A percentile compares a stretch with the other conserved stretches of the same genome.
These are phyloP conservation scores for Vigna mungo DNA, from an alignment of 306 rosid genomes.

Conservation along the genomic window DNA sequence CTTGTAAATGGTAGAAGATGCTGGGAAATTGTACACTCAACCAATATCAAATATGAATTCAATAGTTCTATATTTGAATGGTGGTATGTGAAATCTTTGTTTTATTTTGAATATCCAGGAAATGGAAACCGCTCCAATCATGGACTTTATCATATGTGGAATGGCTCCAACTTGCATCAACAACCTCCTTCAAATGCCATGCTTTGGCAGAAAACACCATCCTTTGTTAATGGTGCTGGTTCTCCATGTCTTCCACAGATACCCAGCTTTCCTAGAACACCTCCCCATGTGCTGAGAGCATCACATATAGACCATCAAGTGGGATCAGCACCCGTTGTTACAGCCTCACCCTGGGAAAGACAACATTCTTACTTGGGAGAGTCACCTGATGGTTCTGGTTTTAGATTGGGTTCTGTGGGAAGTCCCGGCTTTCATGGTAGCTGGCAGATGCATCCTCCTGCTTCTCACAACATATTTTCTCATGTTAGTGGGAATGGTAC, in stretches of 20 bases:
- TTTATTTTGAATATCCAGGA: slow-evolving; percentile 58
- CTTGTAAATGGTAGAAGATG: slow-evolving; percentile 38
- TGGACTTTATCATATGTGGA: slow-evolving; percentile 71
- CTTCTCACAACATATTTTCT: slow-evolving; percentile 67
- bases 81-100: slow-evolving; percentile 13
- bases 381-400: slow-evolving; percentile 75
- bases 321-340: slow-evolving; percentile 85
- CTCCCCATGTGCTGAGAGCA: slow-evolving; percentile 64
- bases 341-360: slow-evolving; percentile 80
- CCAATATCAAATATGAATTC: slow-evolving; percentile 26
- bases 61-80: slow-evolving; percentile 33
- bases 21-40: slow-evolving; percentile 30
- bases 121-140: slow-evolving; percentile 64
- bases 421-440: slow-evolving; percentile 65
- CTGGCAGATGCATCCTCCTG: slow-evolving; percentile 72
- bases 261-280: slow-evolving; percentile 66
- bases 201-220: slow-evolving; percentile 74
- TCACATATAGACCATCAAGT: slow-evolving; percentile 70
- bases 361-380: slow-evolving; percentile 65
- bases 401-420: slow-evolving; percentile 75
- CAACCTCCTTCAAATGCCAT: slow-evolving; percentile 65
- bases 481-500: slow-evolving; percentile 67
- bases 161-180: slow-evolving; percentile 66
- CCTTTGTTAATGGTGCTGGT: slow-evolving; percentile 64
- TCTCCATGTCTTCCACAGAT: slow-evolving; percentile 65